Conservation (phyloP, 768 basidiomycete genomes). For the Steccherinum ochraceum region DNA sequence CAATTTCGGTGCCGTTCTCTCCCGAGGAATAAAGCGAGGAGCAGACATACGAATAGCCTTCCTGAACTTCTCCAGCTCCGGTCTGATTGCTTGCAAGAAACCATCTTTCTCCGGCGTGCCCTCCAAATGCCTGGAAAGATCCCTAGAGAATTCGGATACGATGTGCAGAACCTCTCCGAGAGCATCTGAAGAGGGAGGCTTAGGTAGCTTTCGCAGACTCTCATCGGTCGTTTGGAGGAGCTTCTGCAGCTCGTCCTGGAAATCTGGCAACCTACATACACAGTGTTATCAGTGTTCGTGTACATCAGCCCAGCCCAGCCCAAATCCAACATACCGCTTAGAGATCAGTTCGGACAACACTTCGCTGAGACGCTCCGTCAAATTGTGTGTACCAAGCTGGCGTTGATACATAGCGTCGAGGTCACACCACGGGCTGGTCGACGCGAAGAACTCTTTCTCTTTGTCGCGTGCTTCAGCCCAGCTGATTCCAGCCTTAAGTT, state of each 20-base stretch:
- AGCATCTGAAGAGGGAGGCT: constrained; percentile 48
- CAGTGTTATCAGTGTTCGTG: too few relatives aligned
- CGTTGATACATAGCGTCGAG: constrained; percentile 44
- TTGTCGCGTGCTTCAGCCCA: constrained; percentile 54
- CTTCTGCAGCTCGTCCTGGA: constrained; percentile 50
- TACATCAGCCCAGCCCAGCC: neutral
- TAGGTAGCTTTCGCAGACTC: constrained; percentile 32
- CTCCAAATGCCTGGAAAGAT: constrained; percentile 39
- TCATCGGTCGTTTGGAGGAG: constrained; percentile 35
- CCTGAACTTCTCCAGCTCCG: constrained; percentile 42
- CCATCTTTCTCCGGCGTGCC: constrained; percentile 49
- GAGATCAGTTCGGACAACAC: constrained; percentile 59
- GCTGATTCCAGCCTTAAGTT: constrained; percentile 43
- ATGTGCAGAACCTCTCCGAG: constrained; percentile 47
- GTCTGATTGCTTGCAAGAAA: constrained; percentile 49
- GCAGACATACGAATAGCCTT: constrained; percentile 43
- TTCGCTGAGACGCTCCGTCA: constrained; percentile 51
- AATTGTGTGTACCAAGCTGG: constrained; percentile 48
- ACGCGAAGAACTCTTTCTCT: constrained; percentile 54
- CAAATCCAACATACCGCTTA: constrained; percentile 39
- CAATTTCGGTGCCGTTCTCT: too few relatives aligned
- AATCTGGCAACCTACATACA: constrained; percentile 47
- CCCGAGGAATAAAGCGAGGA: constrained; percentile 52
- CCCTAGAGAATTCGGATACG: constrained; percentile 40
- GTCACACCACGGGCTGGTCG: constrained; percentile 45